Base-by-base conservation (phyloP, 2,329 filamentous ascomycete genomes). In the Nothophoma quercina region DNA sequence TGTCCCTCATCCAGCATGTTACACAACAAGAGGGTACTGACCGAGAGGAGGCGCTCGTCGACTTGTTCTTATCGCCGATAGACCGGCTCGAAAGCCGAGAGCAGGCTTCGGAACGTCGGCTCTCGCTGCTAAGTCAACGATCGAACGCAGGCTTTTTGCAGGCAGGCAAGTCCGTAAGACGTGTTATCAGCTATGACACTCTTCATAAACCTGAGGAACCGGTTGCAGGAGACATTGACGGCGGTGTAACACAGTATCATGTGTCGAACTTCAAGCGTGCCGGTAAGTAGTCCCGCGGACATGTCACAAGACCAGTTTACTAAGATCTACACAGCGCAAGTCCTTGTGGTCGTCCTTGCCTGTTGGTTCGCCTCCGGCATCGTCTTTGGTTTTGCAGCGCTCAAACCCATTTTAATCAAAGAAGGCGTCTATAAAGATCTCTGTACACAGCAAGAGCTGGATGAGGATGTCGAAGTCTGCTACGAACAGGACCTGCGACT, bases 1-100 rank as follows among this genome's bases (percentile, higher is more conserved):
- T 83, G 80, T 82, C 80, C 64, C 71, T 83, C 44, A 73, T 80
- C 52, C 80, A 82, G 65, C 80, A 81, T 66, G 79, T 82, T 49
- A 78, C 78, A 39, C 72, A 75, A 43, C 73, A 79, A 62, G 79
- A 82, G 64, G 80, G 80, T 57, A 71, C 71, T 38, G 80, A 82
- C 62, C 73, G 78, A 51, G 76, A 80, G 35, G 72, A 74, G 58
- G 71, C 70, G 3, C 60, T 73, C 28, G 66, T 70, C 45, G 69
- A 73, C 49, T 58, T 74, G 33, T 71, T 73, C 39, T 58, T 74
- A 16, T 63, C 69, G 44, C 69, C 69, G 36, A 62, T 73, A 56
- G 68, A 73, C 42, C 71, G 70, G 29, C 59, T 65, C 19, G 38
- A 51, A 30, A 69, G 64, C 44, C 61, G 65, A 54, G 65, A 71